phyloP scores from a whole-genome alignment of 2,329 filamentous ascomycete genomes.

The Colletotrichum coccodes region DNA sequence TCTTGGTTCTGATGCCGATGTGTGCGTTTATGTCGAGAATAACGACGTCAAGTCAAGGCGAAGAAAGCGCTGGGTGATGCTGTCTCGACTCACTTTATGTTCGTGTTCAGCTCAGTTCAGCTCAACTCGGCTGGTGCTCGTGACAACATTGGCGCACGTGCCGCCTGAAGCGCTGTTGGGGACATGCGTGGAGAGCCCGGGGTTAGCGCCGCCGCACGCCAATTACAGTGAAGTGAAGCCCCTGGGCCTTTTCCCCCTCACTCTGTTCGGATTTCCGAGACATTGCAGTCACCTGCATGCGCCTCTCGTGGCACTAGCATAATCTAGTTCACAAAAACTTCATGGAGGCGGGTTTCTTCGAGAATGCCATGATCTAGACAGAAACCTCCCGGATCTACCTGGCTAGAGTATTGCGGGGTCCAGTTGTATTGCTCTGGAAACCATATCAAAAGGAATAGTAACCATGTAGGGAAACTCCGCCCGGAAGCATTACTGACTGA shows the following conservation, averaged over 20 bases:
- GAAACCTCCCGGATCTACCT: neutral
- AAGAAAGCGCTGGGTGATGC: neutral
- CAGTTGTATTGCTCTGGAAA: no score
- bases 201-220: neutral
- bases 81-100: neutral
- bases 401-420: no score
- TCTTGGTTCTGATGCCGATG: neutral
- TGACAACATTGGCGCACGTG: constrained; percentile 21
- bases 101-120: neutral
- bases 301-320: neutral
- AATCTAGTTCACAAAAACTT: neutral
- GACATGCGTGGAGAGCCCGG: neutral
- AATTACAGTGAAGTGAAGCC: neutral
- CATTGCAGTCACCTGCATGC: neutral
- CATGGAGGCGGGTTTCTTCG: neutral
- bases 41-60: neutral
- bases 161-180: constrained; percentile 8
- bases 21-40: neutral
- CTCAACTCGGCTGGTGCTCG: constrained; percentile 8
- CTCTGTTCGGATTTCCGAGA: neutral
- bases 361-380: neutral
- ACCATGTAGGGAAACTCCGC: no score
- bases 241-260: neutral
- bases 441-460: no score
- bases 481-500: no score